phyloP scores from a whole-genome alignment of 257 asterid species.

The Phtheirospermum japonicum region DNA sequence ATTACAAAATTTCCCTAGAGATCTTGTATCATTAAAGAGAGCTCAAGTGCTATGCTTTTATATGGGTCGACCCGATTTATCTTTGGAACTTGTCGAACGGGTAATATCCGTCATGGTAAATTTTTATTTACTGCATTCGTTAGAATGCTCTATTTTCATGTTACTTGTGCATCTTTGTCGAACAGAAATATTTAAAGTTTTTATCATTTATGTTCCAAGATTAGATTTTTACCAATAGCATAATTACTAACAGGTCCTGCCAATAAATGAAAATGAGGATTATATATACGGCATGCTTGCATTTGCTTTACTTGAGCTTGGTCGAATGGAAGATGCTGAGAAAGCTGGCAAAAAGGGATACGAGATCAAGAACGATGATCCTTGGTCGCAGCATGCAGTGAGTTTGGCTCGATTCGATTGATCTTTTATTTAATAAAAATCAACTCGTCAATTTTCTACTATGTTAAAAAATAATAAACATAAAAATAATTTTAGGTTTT shows the following conservation, averaged over 20 bases:
- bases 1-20: slow-evolving; percentile 74
- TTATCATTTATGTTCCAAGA: not conserved
- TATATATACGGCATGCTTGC: slow-evolving; percentile 93
- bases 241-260: slow-evolving; percentile 55
- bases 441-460: not conserved
- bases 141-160: too few species aligned
- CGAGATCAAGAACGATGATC: slow-evolving; percentile 66
- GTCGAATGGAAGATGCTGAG: slow-evolving; percentile 73
- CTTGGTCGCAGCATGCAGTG: slow-evolving; percentile 93
- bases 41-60: slow-evolving; percentile 86
- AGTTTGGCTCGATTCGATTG: slow-evolving; percentile 25
- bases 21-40: slow-evolving; percentile 75
- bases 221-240: slow-evolving; percentile 2
- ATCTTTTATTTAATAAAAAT: not conserved
- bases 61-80: slow-evolving; percentile 79
- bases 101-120: too few species aligned
- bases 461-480: not conserved
- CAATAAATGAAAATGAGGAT: slow-evolving; percentile 52
- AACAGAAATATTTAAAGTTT: slow-evolving; percentile 44
- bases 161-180: too few species aligned
- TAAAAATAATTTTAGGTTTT: not conserved
- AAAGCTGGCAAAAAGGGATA: slow-evolving; percentile 69
- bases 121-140: too few species aligned
- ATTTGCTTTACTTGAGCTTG: slow-evolving; percentile 81
- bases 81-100: slow-evolving; percentile 75